Base-by-base conservation (phyloP, 805 yeast genomes). In the Wickerhamiella musiphila region DNA sequence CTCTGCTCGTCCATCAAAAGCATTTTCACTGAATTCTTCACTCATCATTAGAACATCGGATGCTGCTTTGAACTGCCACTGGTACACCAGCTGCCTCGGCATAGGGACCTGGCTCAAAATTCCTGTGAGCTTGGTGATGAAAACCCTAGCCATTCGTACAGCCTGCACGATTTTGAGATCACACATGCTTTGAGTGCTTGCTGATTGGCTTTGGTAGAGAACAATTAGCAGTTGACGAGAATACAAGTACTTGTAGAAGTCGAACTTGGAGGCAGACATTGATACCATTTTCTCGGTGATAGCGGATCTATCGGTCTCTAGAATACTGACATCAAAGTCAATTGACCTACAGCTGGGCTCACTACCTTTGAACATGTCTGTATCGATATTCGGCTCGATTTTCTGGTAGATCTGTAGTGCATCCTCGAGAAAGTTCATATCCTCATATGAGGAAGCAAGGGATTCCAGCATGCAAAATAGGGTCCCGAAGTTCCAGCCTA, bases 361-460 rank as follows among this genome's bases (percentile, higher is more conserved):
- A n/a, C n/a, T n/a, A 7, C 27, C 15, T 15, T 37, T 15, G 23
- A 39, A 35, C 32, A 46, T 41, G 7, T 32, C 31, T 3, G 34
- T 43, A 19, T 48, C 42, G 19, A 58, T 57, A 6, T 51, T 39
- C 1, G 43, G 36, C 12, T 60, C 58, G 5, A 78, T 43, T 18
- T 56, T 57, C 20, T 66, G 64, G 40, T 70, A 74, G 15, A 65
- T 61, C 3, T 48, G 52, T 22, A 74, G 47, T 0, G 86, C 63
- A 32, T 78, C 84, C 18, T 73, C 76, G 17, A 59, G 51, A 16
- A 77, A 61, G 17, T 64, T 62, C 55, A 79, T 59, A 28, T 65
- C 65, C 34, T 65, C 66, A 35, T 68, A 61, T 3, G 69, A 57
- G 20, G 61, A 51, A 0, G 74, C 75, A 26, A 72, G 48, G 5